Evolutionary conservation across 2,329 filamentous ascomycete species (phyloP).

Genomic region (Cercospora nicotianae): DNA sequence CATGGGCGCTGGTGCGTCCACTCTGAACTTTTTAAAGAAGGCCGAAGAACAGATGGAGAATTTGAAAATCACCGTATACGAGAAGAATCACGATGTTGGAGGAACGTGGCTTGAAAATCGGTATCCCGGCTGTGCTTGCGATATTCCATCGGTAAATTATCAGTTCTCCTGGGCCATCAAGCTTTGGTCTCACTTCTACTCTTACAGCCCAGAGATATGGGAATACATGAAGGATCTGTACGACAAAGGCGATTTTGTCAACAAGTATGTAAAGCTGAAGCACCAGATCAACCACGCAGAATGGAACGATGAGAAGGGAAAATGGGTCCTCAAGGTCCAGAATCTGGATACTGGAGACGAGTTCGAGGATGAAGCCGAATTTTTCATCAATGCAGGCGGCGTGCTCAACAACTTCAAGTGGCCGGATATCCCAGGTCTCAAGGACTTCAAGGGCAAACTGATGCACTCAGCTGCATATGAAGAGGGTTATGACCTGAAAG

Average conservation of each 20-base stretch:
- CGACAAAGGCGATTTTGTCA: constrained; percentile 46
- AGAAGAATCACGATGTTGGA: constrained; percentile 42
- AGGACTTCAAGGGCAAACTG: constrained; percentile 46
- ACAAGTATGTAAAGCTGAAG: constrained; percentile 49
- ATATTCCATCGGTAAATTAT: constrained; percentile 51
- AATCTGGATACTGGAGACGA: constrained; percentile 39
- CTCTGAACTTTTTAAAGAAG: constrained; percentile 47
- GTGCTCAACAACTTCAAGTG: constrained; percentile 49
- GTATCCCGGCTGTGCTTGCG: constrained; percentile 47
- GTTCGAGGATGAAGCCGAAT: constrained; percentile 40
- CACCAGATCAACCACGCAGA: constrained; percentile 47
- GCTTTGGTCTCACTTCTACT: constrained; percentile 52
- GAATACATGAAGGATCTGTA: constrained; percentile 51
- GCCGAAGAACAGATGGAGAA: constrained; percentile 46
- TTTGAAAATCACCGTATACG: constrained; percentile 42
- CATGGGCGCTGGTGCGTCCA: constrained; percentile 47
- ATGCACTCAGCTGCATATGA: constrained; percentile 49
- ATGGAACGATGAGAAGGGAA: constrained; percentile 47
- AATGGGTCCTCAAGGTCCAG: constrained; percentile 43
- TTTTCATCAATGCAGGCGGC: constrained; percentile 48
- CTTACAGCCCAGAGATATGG: constrained; percentile 51
- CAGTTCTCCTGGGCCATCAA: constrained; percentile 55
- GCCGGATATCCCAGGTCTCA: constrained; percentile 46
- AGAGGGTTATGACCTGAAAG: constrained; percentile 41
- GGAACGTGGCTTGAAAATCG: constrained; percentile 40